A percentile compares a stretch with the other conserved stretches of the same genome.
Evolutionary conservation across 306 rosid genomes (phyloP).

Genomic region (Castanea crenata): DNA sequence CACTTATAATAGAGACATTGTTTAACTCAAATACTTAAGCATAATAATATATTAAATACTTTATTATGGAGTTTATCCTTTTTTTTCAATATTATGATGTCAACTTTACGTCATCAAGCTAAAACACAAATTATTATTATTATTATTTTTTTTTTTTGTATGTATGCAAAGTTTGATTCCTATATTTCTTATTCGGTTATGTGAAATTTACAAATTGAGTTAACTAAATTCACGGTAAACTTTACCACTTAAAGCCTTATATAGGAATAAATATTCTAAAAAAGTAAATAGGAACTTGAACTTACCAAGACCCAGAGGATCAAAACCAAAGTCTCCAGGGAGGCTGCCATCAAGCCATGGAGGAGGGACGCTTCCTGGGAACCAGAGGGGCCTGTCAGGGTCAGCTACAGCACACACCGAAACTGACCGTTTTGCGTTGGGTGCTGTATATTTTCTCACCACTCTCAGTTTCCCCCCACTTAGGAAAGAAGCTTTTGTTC

Average conservation of each 20-base stretch:
- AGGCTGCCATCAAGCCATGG: constrained; percentile 82
- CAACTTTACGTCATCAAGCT: too few relatives aligned
- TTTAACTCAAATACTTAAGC: too few relatives aligned
- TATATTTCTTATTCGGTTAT: too few relatives aligned
- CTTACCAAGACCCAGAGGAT: constrained; percentile 73
- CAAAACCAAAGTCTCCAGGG: constrained; percentile 82
- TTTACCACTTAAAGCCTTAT: too few relatives aligned
- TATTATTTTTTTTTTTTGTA: too few relatives aligned
- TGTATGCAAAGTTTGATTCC: rapidly evolving
- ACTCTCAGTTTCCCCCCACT: constrained; percentile 57
- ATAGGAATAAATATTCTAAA: too few relatives aligned
- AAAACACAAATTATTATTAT: rapidly evolving
- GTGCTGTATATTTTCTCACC: constrained; percentile 16
- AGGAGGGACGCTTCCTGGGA: constrained; percentile 75
- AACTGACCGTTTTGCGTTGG: constrained; percentile 17
- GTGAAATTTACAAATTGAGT: rapidly evolving
- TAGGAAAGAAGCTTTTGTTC: constrained; percentile 40
- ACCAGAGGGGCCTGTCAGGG: constrained; percentile 69
- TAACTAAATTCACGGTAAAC: rapidly evolving
- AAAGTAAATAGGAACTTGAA: not conserved
- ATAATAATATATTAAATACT: too few relatives aligned
- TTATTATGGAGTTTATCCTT: too few relatives aligned
- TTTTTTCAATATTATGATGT: too few relatives aligned
- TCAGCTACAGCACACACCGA: constrained; percentile 52
- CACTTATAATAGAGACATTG: too few relatives aligned